phyloP scores from a whole-genome alignment of 371 early-diverging fungal genomes.

The Rhizomucor miehei region DNA sequence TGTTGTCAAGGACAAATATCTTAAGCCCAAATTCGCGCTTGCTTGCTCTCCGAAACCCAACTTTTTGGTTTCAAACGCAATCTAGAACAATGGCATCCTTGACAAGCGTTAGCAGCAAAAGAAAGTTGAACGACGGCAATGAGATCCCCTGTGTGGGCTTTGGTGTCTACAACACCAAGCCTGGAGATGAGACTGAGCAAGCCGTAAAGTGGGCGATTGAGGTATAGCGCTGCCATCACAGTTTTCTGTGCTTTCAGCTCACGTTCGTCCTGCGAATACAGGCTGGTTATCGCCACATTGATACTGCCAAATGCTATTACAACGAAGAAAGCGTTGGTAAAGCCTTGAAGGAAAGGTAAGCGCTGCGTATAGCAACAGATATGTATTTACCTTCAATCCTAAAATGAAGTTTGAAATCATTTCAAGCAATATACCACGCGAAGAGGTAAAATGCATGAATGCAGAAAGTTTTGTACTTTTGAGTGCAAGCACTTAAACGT shows the following conservation, averaged over 20 bases:
- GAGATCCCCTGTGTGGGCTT: constrained; percentile 34
- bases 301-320: constrained; percentile 41
- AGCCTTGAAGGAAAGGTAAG: constrained; percentile 45
- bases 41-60: too few relatives aligned
- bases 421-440: constrained; percentile 49
- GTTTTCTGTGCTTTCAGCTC: not conserved
- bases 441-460: constrained; percentile 18
- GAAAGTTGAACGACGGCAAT: constrained; percentile 25
- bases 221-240: constrained; percentile 15
- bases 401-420: too few relatives aligned
- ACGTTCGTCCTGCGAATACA: constrained; percentile 2
- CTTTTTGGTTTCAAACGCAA: too few relatives aligned
- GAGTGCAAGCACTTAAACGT: too few relatives aligned
- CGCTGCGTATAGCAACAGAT: too few relatives aligned
- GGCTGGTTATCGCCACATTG: constrained; percentile 55
- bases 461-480: too few relatives aligned
- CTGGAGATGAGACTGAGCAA: constrained; percentile 39
- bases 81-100: constrained; percentile 6
- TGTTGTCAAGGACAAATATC: too few relatives aligned
- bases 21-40: too few relatives aligned
- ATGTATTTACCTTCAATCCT: too few relatives aligned
- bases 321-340: constrained; percentile 50
- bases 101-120: constrained; percentile 7
- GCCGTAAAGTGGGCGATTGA: constrained; percentile 45
- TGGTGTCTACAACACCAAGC: constrained; percentile 38